These are phyloP conservation scores for Chimonanthus salicifolius DNA, from an alignment of 164 flowering plant genomes.

Conservation along the genomic window DNA sequence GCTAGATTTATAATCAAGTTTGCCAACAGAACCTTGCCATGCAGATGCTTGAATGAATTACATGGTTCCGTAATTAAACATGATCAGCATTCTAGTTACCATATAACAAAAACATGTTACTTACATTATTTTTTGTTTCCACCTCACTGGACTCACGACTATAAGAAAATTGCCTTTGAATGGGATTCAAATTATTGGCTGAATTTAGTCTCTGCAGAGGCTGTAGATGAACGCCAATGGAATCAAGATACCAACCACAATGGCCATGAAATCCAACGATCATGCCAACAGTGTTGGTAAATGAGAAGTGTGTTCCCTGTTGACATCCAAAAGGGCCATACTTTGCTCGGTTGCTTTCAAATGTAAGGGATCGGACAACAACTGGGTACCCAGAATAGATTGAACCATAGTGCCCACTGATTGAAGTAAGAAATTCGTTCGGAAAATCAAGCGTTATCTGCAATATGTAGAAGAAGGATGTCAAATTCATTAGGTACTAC, in stretches of 20 bases:
- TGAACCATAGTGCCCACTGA: conserved; percentile 57
- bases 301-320: conserved; percentile 48
- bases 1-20: too few relatives aligned
- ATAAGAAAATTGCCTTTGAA: neutral
- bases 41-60: too few relatives aligned
- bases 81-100: neutral
- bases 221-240: conserved; percentile 63
- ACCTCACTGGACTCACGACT: neutral
- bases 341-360: conserved; percentile 51
- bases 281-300: conserved; percentile 40
- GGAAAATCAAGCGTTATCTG: conserved; percentile 75
- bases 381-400: conserved; percentile 26
- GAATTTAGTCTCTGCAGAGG: conserved; percentile 24
- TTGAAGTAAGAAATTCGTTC: conserved; percentile 53
- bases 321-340: conserved; percentile 71
- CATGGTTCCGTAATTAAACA: too few relatives aligned
- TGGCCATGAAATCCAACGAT: conserved; percentile 76
- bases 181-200: conserved; percentile 19
- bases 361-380: conserved; percentile 50
- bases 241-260: conserved; percentile 50
- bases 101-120: too few relatives aligned
- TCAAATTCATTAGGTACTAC: too few relatives aligned
- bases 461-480: neutral
- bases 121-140: neutral
- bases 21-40: too few relatives aligned